A percentile compares a stretch with the other conserved stretches of the same genome.
Evolutionary conservation across 495 filamentous ascomycete species (phyloP).

Genomic region (Aspergillus campestris): DNA sequence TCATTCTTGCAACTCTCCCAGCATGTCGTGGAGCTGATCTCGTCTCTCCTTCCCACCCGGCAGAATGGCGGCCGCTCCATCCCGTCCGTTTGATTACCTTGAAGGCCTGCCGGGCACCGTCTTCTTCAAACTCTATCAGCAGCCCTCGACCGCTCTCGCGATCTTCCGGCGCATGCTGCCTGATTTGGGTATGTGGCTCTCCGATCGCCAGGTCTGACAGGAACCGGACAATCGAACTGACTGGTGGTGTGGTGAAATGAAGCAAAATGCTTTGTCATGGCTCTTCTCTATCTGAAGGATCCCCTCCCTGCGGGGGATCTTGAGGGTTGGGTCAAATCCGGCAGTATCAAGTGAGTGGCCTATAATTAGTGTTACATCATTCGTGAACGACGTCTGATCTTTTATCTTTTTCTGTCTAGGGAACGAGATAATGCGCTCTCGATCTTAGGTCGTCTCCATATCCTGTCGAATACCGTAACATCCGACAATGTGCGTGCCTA

Average conservation of each 20-base stretch:
- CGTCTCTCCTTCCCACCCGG: conserved; percentile 17
- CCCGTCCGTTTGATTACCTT: conserved; percentile 71
- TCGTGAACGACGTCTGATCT: neutral
- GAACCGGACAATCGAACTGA: conserved; percentile 14
- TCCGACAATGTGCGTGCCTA: conserved; percentile 56
- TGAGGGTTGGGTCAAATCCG: conserved; percentile 72
- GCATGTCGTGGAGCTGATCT: conserved; percentile 32
- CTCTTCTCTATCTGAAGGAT: conserved; percentile 74
- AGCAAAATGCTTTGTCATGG: conserved; percentile 96
- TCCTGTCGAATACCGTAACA: conserved; percentile 53
- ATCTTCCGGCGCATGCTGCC: conserved; percentile 97
- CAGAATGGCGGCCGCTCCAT: conserved; percentile 62
- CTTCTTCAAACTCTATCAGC: conserved; percentile 83
- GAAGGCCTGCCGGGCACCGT: conserved; percentile 83
- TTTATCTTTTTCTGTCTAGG: conserved; percentile 23
- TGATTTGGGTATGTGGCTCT: conserved; percentile 59
- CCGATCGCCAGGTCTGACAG: neutral
- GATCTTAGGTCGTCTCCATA: conserved; percentile 74
- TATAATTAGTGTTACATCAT: neutral
- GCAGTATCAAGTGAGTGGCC: conserved; percentile 51
- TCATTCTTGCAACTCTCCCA: conserved; percentile 11
- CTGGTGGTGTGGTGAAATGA: conserved; percentile 1
- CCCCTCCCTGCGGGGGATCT: conserved; percentile 69
- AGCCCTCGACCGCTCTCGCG: conserved; percentile 88
- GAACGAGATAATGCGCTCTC: conserved; percentile 75